These are phyloP conservation scores for Agastache rugosa DNA, from an alignment of 257 asterid genomes.

Conservation along the genomic window DNA sequence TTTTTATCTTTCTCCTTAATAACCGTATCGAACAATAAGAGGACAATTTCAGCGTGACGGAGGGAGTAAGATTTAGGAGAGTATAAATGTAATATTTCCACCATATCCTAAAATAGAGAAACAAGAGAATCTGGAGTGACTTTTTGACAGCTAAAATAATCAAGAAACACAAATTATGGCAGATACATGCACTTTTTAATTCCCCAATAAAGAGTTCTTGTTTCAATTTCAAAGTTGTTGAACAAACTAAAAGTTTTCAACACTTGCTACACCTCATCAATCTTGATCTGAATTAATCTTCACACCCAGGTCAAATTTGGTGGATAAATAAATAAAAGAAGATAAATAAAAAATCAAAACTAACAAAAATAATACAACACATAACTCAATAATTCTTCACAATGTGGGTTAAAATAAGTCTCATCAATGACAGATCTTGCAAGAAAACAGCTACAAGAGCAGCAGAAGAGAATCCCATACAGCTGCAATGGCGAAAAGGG, in stretches of 20 bases:
- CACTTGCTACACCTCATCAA: slow-evolving; percentile 40
- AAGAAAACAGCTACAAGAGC: slow-evolving; percentile 40
- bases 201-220: slow-evolving; percentile 10
- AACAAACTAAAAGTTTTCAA: slow-evolving; percentile 47
- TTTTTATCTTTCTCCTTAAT: too few relatives aligned
- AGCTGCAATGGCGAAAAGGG: slow-evolving; percentile 61
- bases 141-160: not conserved
- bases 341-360: slow-evolving; percentile 14
- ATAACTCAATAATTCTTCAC: slow-evolving; percentile 50
- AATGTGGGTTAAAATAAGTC: slow-evolving; percentile 34
- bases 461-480: slow-evolving; percentile 64
- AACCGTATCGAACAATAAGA: too few relatives aligned
- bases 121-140: not conserved
- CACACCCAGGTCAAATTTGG: slow-evolving; percentile 35
- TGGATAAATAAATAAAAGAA: slow-evolving; percentile 25
- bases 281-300: slow-evolving; percentile 39
- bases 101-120: not conserved
- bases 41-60: too few relatives aligned
- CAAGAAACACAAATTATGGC: slow-evolving; percentile 31
- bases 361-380: slow-evolving; percentile 36
- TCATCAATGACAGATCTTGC: slow-evolving; percentile 24
- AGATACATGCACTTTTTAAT: slow-evolving; percentile 12
- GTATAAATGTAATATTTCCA: not conserved
- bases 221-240: slow-evolving; percentile 31
- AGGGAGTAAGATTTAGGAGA: too few relatives aligned